Percentiles rank a stretch among this genome's conserved stretches.
These are phyloP conservation scores for Leccinum uliginosum DNA, from an alignment of 768 basidiomycete genomes.

Conservation along the genomic window DNA sequence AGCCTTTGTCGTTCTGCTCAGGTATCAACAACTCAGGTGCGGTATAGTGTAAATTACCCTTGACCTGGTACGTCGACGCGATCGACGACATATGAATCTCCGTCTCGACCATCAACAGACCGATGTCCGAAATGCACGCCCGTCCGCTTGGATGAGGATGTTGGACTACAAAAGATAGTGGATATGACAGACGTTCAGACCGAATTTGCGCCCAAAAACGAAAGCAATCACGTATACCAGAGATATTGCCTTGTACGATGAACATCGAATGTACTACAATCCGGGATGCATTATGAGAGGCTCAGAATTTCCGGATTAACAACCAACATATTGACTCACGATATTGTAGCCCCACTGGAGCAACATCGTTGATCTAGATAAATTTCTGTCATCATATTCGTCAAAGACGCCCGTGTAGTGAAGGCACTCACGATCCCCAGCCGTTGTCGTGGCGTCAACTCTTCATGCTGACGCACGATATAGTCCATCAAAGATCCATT, in stretches of 20 bases:
- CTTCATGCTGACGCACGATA: conserved; percentile 10
- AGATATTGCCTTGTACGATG: conserved; percentile 25
- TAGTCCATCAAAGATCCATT: conserved; percentile 26
- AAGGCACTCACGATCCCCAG: conserved; percentile 17
- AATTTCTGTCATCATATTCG: neutral
- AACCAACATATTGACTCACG: conserved; percentile 6
- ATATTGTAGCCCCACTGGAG: conserved; percentile 26
- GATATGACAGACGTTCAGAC: neutral
- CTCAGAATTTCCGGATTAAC: neutral
- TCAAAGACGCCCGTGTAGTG: neutral
- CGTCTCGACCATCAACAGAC: conserved; percentile 38
- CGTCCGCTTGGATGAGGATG: conserved; percentile 41
- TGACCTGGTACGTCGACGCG: conserved; percentile 28
- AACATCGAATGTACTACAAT: conserved; percentile 16
- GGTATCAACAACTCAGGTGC: conserved; percentile 37
- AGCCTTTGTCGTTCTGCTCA: neutral
- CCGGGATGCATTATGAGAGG: neutral
- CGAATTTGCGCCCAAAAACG: neutral
- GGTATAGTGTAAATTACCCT: conserved; percentile 47
- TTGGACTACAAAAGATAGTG: conserved; percentile 32
- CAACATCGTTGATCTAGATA: conserved; percentile 23
- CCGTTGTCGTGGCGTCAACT: conserved; percentile 11
- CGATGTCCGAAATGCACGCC: conserved; percentile 44
- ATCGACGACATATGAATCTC: conserved; percentile 32
- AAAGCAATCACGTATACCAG: conserved; percentile 22